phyloP scores from a whole-genome alignment of 2,329 filamentous ascomycete species.

The Exserohilum turcica region DNA sequence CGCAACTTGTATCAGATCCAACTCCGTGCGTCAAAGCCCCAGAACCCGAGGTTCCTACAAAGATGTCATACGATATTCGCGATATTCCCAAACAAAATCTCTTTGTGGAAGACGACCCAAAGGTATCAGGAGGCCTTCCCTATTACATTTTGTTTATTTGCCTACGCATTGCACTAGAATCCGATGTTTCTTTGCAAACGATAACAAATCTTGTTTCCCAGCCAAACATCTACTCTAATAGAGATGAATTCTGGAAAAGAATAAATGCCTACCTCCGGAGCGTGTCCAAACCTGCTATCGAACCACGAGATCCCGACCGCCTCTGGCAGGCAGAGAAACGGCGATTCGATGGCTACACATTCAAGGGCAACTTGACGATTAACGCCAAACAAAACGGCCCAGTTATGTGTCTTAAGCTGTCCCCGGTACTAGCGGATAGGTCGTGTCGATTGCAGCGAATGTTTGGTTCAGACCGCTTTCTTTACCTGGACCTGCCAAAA shows the following conservation, averaged over 20 bases:
- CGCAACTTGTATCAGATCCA: neutral
- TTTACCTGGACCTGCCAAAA: constrained; percentile 48
- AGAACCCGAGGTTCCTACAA: constrained; percentile 17
- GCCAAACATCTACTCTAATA: constrained; percentile 8
- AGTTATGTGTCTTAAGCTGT: constrained; percentile 34
- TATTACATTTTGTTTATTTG: constrained; percentile 46
- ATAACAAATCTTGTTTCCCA: constrained; percentile 21
- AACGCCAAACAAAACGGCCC: constrained; percentile 19
- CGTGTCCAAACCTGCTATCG: neutral
- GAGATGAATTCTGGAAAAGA: constrained; percentile 28
- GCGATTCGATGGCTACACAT: constrained; percentile 36
- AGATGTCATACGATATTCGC: constrained; percentile 32
- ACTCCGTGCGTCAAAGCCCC: neutral
- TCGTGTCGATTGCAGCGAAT: constrained; percentile 47
- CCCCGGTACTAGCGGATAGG: constrained; percentile 34
- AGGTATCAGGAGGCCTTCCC: constrained; percentile 20
- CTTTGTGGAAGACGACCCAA: constrained; percentile 29
- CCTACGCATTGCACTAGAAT: constrained; percentile 29
- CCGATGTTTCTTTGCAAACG: constrained; percentile 15
- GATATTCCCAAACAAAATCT: constrained; percentile 35
- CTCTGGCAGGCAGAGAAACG: constrained; percentile 35
- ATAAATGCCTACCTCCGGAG: constrained; percentile 6
- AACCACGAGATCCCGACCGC: constrained; percentile 18
- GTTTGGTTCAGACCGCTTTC: constrained; percentile 49
- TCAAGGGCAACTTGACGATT: constrained; percentile 39